Evolutionary conservation across 208 protist genomes (phyloP).

Genomic region (Trypanosoma scelopori): DNA sequence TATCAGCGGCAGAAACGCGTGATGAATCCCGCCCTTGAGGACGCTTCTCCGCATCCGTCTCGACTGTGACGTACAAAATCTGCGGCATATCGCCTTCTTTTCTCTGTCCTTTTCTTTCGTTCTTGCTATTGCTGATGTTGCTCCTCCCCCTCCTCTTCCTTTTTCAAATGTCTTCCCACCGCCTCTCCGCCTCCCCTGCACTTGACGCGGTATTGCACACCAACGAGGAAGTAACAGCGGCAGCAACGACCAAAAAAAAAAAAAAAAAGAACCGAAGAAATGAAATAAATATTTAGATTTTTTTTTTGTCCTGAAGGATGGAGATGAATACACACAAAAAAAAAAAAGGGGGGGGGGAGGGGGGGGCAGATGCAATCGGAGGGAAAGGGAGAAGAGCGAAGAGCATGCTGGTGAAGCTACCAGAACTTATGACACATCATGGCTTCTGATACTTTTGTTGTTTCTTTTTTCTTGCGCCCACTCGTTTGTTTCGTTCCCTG

Average conservation of each 20-base stretch:
- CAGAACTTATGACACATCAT: too few relatives aligned
- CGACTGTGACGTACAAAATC: background rate
- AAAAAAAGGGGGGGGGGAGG: background rate
- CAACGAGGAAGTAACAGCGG: background rate
- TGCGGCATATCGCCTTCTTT: conserved; percentile 14
- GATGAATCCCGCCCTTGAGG: background rate
- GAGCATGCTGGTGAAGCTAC: too few relatives aligned
- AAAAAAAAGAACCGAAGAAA: conserved; percentile 7
- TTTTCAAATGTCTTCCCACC: too few relatives aligned
- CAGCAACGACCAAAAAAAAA: conserved; percentile 2
- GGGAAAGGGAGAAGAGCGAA: background rate
- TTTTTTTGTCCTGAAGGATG: background rate
- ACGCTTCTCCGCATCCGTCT: conserved; percentile 1
- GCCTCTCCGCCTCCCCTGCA: too few relatives aligned
- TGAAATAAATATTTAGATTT: background rate
- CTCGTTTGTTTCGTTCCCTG: conserved; percentile 20
- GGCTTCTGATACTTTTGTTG: too few relatives aligned
- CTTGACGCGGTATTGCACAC: too few relatives aligned
- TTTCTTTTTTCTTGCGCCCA: background rate
- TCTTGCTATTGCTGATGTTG: too few relatives aligned
- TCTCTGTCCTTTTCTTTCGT: background rate
- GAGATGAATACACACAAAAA: too few relatives aligned
- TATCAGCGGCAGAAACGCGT: background rate
- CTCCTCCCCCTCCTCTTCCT: background rate
- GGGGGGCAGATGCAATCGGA: background rate